Percentiles rank a stretch among this genome's conserved stretches.
These are phyloP conservation scores for Annulohypoxylon truncatum DNA, from an alignment of 2,329 filamentous ascomycete species.

Conservation along the genomic window DNA sequence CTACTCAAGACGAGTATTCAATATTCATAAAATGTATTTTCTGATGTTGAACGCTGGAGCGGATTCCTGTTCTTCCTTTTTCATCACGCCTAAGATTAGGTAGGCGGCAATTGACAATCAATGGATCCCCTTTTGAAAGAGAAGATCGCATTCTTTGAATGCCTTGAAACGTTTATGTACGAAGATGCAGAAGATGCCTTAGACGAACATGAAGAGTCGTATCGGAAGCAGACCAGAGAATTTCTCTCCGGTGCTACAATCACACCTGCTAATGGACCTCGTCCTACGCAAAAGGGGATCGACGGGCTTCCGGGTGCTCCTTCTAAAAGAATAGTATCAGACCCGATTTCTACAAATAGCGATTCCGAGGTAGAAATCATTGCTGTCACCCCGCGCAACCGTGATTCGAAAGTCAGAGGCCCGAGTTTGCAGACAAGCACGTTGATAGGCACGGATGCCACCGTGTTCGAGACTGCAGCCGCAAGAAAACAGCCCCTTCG, in stretches of 20 bases:
- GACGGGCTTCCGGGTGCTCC: conserved; percentile 1
- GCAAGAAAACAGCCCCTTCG: conserved; percentile 24
- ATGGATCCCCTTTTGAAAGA: conserved; percentile 52
- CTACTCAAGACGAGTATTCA: not conserved
- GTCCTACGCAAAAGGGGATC: not conserved
- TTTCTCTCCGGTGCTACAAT: conserved; percentile 39
- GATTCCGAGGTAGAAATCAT: conserved; percentile 41
- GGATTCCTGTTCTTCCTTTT: not conserved
- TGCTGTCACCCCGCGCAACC: conserved; percentile 36
- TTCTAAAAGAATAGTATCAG: conserved; percentile 30
- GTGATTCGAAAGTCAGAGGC: not conserved
- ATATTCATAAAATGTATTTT: conserved; percentile 14
- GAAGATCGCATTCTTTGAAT: conserved; percentile 61
- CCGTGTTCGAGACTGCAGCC: conserved; percentile 39
- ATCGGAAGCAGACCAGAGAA: conserved; percentile 47
- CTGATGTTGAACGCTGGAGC: not conserved
- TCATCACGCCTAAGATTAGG: not conserved
- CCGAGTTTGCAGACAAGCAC: conserved; percentile 1
- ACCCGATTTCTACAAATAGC: conserved; percentile 21
- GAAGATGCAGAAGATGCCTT: conserved; percentile 50
- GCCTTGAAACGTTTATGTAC: conserved; percentile 51
- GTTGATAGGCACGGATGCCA: conserved; percentile 11
- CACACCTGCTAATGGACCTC: conserved; percentile 37
- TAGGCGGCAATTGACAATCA: not conserved
- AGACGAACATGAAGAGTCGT: conserved; percentile 51